Percentiles rank a stretch among this genome's conserved stretches.
Conservation (phyloP, 192 early-diverging fungal genomes). For the Umbelopsis ramanniana region DNA sequence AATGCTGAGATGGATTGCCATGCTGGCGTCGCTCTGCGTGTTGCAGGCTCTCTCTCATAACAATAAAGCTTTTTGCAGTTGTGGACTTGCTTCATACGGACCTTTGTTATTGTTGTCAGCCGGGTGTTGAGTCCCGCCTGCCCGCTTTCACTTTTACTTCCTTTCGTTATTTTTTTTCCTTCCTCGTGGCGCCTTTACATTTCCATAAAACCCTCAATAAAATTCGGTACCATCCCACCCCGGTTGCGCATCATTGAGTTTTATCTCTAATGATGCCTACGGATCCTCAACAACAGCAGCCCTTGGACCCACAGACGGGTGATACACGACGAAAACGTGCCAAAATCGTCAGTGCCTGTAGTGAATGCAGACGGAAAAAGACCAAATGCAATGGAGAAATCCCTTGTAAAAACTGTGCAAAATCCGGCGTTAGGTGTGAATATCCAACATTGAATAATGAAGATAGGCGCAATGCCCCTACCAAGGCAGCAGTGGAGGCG, state of each 20-base stretch:
- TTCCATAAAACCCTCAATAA: not conserved
- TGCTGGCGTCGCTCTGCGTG: too few species aligned
- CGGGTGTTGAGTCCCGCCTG: slow-evolving; percentile 7
- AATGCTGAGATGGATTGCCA: too few species aligned
- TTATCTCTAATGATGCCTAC: slow-evolving; percentile 15
- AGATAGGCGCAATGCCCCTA: slow-evolving; percentile 31
- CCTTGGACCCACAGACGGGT: slow-evolving; percentile 24
- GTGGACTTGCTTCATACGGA: slow-evolving; percentile 10
- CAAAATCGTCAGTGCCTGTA: slow-evolving; percentile 45
- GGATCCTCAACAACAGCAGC: slow-evolving; percentile 20
- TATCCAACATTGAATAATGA: slow-evolving; percentile 38
- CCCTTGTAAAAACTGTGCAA: slow-evolving; percentile 40
- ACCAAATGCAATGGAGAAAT: slow-evolving; percentile 44
- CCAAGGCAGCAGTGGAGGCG: slow-evolving; percentile 35
- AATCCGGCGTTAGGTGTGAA: slow-evolving; percentile 31
- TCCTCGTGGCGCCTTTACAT: slow-evolving; percentile 18
- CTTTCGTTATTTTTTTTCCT: slow-evolving; percentile 14
- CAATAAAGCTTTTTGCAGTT: too few species aligned
- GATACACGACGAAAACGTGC: slow-evolving; percentile 41
- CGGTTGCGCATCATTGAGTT: slow-evolving; percentile 21
- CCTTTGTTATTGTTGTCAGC: slow-evolving; percentile 17
- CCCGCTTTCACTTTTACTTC: slow-evolving; percentile 9
- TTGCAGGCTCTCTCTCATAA: too few species aligned
- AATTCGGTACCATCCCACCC: not conserved
- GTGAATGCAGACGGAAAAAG: slow-evolving; percentile 43